phyloP scores from a whole-genome alignment of 305 asterid genomes.

The Lippia alba region DNA sequence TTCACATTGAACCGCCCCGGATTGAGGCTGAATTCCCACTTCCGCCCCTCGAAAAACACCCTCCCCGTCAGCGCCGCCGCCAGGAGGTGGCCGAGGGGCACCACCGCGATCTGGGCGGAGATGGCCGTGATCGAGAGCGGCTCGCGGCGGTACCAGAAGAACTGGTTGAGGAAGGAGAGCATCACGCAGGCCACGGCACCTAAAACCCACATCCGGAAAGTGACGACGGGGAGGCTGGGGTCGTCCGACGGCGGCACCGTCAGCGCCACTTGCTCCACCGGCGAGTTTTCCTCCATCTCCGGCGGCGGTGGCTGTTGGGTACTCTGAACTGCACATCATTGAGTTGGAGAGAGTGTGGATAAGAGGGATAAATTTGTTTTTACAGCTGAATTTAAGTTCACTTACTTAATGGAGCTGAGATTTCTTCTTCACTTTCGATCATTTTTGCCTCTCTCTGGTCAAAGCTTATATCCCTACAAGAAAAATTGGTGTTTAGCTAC shows the following conservation, averaged over 20 bases:
- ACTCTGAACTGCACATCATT: slow-evolving; percentile 50
- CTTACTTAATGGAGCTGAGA: slow-evolving; percentile 75
- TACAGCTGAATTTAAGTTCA: slow-evolving; percentile 12
- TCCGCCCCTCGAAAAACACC: slow-evolving; percentile 67
- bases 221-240: slow-evolving; percentile 67
- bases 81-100: slow-evolving; percentile 91
- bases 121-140: slow-evolving; percentile 82
- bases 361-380: neutral
- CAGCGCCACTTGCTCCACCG: slow-evolving; percentile 86
- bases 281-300: slow-evolving; percentile 55
- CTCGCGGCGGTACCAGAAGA: slow-evolving; percentile 95
- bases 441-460: slow-evolving; percentile 9
- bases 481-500: too few relatives aligned
- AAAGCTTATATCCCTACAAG: too few relatives aligned
- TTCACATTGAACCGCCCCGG: slow-evolving; percentile 83
- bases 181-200: slow-evolving; percentile 77
- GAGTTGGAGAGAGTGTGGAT: neutral
- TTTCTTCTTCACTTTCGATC: slow-evolving; percentile 48
- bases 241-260: slow-evolving; percentile 85
- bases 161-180: slow-evolving; percentile 96
- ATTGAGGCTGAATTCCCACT: slow-evolving; percentile 74
- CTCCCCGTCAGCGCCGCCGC: slow-evolving; percentile 58
- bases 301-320: slow-evolving; percentile 25
- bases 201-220: slow-evolving; percentile 84
- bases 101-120: slow-evolving; percentile 95